Percentiles rank a stretch among this genome's conserved stretches.
Conservation (phyloP, 768 basidiomycete genomes). For the Tulasnella sp. region DNA sequence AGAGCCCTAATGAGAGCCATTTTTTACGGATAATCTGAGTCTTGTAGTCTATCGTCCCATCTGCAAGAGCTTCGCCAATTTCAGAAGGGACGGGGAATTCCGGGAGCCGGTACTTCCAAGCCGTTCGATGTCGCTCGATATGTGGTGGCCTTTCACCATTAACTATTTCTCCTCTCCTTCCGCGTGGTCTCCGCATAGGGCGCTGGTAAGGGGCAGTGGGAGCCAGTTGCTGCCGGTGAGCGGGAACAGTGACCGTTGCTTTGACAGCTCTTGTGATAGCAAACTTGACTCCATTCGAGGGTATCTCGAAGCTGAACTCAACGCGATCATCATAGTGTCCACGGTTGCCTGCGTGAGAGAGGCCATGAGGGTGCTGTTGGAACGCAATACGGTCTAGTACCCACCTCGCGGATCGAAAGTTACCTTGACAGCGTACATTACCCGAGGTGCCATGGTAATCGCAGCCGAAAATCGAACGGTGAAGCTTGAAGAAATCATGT, state of each 20-base stretch:
- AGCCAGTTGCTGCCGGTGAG: conserved; percentile 54
- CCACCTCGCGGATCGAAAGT: conserved; percentile 27
- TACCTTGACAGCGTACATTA: conserved; percentile 1
- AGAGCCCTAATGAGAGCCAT: background rate
- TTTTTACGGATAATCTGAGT: conserved; percentile 6
- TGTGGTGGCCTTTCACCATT: conserved; percentile 50
- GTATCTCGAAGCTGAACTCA: conserved; percentile 24
- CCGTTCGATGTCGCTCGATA: conserved; percentile 45
- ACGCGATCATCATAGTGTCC: conserved; percentile 34
- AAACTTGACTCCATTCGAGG: background rate
- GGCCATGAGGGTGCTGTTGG: background rate
- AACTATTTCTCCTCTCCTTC: conserved; percentile 43
- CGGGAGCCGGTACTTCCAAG: conserved; percentile 49
- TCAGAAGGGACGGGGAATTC: conserved; percentile 47
- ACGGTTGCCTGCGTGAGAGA: background rate
- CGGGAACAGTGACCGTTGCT: conserved; percentile 25
- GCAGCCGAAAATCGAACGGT: background rate
- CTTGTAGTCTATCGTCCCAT: conserved; percentile 35
- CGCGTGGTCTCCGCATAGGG: background rate
- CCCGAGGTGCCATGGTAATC: background rate
- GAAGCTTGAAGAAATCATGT: background rate
- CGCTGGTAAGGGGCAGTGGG: conserved; percentile 52
- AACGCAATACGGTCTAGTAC: background rate
- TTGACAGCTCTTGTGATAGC: conserved; percentile 18
- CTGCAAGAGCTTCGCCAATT: conserved; percentile 45